Base-by-base conservation (phyloP, 176 grass and related monocot species). In the Carex cristatella region DNA sequence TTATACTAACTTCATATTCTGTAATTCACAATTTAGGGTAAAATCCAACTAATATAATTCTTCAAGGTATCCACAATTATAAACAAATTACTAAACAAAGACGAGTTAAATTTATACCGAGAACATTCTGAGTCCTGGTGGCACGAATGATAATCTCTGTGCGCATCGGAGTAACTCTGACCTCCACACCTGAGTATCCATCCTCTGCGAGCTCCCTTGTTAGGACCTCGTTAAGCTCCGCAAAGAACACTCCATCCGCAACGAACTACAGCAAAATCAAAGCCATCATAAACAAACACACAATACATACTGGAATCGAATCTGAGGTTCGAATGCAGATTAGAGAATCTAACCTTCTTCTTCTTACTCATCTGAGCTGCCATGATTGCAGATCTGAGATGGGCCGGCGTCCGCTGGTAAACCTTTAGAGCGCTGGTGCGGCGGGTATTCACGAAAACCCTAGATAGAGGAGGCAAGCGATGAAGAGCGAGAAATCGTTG, bases 301-400 rank as follows among this genome's bases (percentile, higher is more conserved):
- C 16, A n/a, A 42, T 38, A 2, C 23, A 16, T 69, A 79, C 49
- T 23, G 56, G 62, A 76, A 69, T 8, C 0, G 8, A 69, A 79
- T 79, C 7, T 32, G 14, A 73, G 38, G 55, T n/a, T 54, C 13
- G 35, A 15, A 54, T 76, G 7, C 5, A 64, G 33, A 71, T 51
- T 19, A 23, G 11, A 71, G 65, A 32, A 32, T 54, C 65, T 54
- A 86, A 89, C 94, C 94, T 97, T 97, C 91, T 91, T 93, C 89
- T 94, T 97, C 88, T 97, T 97, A 86, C 94, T 97, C 88, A 93
- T 94, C 84, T 97, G 94, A 85, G 91, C 86, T 82, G 91, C 88
- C 91, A 97, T 94, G 88, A 56, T 37, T 79, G 73, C 82, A 38
- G 76, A 81, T 35, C 63, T 9, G 64, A 42, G 69, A 27, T 48